Base-by-base conservation (phyloP, 345 rosid species). In the Leavenworthia alabamica region DNA sequence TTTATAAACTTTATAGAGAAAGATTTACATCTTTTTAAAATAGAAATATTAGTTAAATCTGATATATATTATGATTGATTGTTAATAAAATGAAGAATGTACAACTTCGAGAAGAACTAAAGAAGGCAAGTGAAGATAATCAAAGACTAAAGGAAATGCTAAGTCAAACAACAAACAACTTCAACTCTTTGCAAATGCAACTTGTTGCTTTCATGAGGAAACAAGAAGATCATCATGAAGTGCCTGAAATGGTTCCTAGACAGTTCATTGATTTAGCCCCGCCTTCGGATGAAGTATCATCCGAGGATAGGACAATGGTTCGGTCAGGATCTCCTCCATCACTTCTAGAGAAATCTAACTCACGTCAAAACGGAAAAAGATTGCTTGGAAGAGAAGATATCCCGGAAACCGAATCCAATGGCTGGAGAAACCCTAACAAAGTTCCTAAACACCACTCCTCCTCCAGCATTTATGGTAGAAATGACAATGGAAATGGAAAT, bases 91-190 rank as follows among this genome's bases (percentile, higher is more conserved):
- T 62, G 63, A 56, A 62, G 70, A 64, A 80, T 56, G 81, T 58
- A 4, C 78, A 84, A 22, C 78, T 94, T 70, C 85, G 82, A 67
- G 74, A 56, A 41, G 90, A 88, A 82, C 81, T 94, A 29, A 83
- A 80, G 60, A 75, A 75, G 40, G 80, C 81, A 85, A 79, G 74
- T 20, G 60, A 73, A 8, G 99, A 94, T 69, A 90, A 88, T 36
- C 89, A 74, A 49, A 84, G 66, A 77, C 49, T 94, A 35, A 84
- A 59, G 73, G 92, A 83, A 62, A 83, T 86, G 90, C 82, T 94
- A 16, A 56, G 68, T 70, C 92, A 90, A 73, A 92, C 84, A 7
- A 72, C 73, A 42, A 83, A 49, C 79, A 88, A 82, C 64, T 88
- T 81, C 78, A 77, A 31, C 69, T 67, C 90, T 9, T 55, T 89